Evolutionary conservation across 2,329 filamentous ascomycete genomes (phyloP), one percentile per base, ranked within the genome.

Genomic region (Pyrenochaeta sp.): DNA sequence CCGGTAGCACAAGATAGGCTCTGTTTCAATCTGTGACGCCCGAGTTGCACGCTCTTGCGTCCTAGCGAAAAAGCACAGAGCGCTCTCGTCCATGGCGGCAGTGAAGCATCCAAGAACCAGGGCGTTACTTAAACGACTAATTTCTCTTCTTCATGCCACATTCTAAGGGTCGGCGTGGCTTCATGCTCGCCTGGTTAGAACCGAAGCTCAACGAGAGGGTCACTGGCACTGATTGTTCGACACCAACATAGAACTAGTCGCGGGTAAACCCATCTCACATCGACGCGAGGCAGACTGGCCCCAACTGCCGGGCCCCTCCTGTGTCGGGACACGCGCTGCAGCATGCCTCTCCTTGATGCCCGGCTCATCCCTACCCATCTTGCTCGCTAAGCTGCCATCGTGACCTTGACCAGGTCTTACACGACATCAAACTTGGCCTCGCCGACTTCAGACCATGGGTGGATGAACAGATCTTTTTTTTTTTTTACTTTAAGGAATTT

Each of bases 111-210:
- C 27, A 43, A 19, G 45, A 49, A 37, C 32, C 13, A 42, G 46
- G 25, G 19, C 49, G 50, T 58, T 50, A 39, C 49, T 49, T 51
- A 44, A 28, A 54, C 50, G 42, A n/a, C 40, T 13, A 50, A 46
- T 52, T 55, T 58, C 44, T 39, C 32, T 28, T 34, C 12, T 55
- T 52, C 49, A 61, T 55, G 44, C 55, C 52, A n/a, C 25, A 28
- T 53, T 30, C 49, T 24, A 40, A 25, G 43, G 10, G 22, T 34
- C 32, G 32, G 46, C 37, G 54, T 32, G n/a, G 40, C 37, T 48
- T 22, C 48, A 22, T 43, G 39, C 25, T 49, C 32, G 22, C 30
- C 51, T 48, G 52, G 58, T 58, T 27, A 52, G 48, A 47, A 40
- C 12, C 46, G 12, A 43, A n/a, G 12, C 47, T 40, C 45, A 32